Conservation (phyloP, 495 filamentous ascomycete genomes). For the Achaetomiella virescens region DNA sequence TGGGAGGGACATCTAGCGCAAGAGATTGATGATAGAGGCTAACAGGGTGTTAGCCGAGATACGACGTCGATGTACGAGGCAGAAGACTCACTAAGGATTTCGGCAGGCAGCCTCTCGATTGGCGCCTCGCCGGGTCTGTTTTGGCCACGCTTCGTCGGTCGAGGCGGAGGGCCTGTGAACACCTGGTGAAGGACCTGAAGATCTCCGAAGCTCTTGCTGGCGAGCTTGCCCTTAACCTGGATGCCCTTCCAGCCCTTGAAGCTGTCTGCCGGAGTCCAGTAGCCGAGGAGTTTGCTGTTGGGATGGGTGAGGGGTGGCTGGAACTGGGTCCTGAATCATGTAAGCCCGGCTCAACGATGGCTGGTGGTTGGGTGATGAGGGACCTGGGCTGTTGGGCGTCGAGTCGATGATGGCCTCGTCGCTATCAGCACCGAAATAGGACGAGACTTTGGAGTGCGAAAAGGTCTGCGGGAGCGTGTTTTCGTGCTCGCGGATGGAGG, state of each 20-base stretch:
- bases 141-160: constrained; percentile 23
- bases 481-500: constrained; percentile 50
- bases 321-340: constrained; percentile 47
- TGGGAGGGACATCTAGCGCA: constrained; percentile 68
- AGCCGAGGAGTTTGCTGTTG: constrained; percentile 46
- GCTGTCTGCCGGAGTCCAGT: constrained; percentile 65
- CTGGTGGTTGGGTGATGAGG: constrained; percentile 9
- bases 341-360: constrained; percentile 4
- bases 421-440: constrained; percentile 35
- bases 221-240: constrained; percentile 54
- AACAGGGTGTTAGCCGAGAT: background rate
- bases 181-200: constrained; percentile 53
- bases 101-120: constrained; percentile 63
- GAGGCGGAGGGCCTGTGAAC: constrained; percentile 41
- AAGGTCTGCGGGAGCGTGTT: constrained; percentile 62
- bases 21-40: constrained; percentile 76
- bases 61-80: background rate
- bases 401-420: constrained; percentile 41
- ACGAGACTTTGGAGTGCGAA: constrained; percentile 58
- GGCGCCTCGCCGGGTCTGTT: constrained; percentile 36
- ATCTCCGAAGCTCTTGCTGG: constrained; percentile 69
- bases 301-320: constrained; percentile 40
- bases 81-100: constrained; percentile 62
- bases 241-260: constrained; percentile 71
- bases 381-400: constrained; percentile 14